A percentile compares a stretch with the other conserved stretches of the same genome.
These are phyloP conservation scores for Sarocladium oryzae DNA, from an alignment of 2,329 filamentous ascomycete species.

Conservation along the genomic window DNA sequence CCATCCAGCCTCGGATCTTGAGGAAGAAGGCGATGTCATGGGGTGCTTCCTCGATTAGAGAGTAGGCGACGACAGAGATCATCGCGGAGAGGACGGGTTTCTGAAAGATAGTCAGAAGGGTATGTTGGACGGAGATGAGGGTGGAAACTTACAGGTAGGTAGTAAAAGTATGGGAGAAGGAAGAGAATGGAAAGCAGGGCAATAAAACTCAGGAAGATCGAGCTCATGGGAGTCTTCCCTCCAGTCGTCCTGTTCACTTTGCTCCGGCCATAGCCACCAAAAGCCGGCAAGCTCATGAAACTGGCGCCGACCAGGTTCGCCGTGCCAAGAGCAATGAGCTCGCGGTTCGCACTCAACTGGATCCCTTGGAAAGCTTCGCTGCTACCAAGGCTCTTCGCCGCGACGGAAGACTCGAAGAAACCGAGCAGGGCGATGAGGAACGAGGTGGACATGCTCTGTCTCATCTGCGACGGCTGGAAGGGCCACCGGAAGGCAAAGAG, in stretches of 20 bases:
- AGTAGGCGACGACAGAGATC: slow-evolving; percentile 93
- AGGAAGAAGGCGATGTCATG: slow-evolving; percentile 89
- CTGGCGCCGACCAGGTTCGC: slow-evolving; percentile 88
- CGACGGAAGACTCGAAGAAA: slow-evolving; percentile 98
- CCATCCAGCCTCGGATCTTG: slow-evolving; percentile 76
- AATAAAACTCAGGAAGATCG: slow-evolving; percentile 76
- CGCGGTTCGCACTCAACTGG: slow-evolving; percentile 81
- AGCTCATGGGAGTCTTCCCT: slow-evolving; percentile 89
- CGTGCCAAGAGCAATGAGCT: slow-evolving; percentile 83
- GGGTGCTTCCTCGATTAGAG: slow-evolving; percentile 89
- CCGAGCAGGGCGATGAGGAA: slow-evolving; percentile 91
- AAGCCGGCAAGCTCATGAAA: slow-evolving; percentile 88
- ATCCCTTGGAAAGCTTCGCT: slow-evolving; percentile 68
- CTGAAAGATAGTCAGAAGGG: slow-evolving; percentile 33
- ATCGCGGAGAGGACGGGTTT: slow-evolving; percentile 91
- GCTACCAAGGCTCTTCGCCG: slow-evolving; percentile 80
- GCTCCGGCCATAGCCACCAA: slow-evolving; percentile 92
- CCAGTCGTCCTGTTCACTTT: slow-evolving; percentile 93
- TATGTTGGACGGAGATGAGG: not conserved
- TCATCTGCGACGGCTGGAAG: slow-evolving; percentile 68
- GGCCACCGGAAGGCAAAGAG: slow-evolving; percentile 80
- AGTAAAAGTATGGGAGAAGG: slow-evolving; percentile 87
- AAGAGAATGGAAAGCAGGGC: slow-evolving; percentile 76
- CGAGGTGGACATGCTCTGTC: slow-evolving; percentile 80
- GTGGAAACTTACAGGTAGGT: slow-evolving; percentile 67